phyloP scores from a whole-genome alignment of 2,329 filamentous ascomycete species.

The Calonectria naviculata region DNA sequence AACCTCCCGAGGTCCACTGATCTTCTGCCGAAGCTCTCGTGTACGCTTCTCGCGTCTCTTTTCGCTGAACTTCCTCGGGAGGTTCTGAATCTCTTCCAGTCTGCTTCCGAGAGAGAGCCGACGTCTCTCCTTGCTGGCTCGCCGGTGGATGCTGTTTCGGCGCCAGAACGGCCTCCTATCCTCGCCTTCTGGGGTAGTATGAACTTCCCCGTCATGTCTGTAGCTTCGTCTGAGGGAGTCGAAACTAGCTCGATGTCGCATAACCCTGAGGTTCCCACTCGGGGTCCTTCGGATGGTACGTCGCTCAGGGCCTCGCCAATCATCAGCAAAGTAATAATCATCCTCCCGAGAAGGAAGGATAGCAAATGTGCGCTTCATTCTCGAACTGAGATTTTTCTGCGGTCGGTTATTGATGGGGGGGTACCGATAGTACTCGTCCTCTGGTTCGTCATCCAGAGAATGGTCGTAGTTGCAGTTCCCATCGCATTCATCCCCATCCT shows the following conservation, averaged over 20 bases:
- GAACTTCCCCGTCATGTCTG: conserved; percentile 46
- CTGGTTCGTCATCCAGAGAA: conserved; percentile 44
- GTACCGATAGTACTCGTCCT: conserved; percentile 55
- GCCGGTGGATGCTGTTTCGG: conserved; percentile 42
- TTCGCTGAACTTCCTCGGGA: conserved; percentile 68
- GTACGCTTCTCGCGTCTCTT: conserved; percentile 68
- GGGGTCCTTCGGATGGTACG: conserved; percentile 69
- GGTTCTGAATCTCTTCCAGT: conserved; percentile 63
- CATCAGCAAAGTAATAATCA: conserved; percentile 44
- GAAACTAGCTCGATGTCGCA: conserved; percentile 62
- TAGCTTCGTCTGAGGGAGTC: conserved; percentile 51
- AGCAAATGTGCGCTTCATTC: conserved; percentile 69
- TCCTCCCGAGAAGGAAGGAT: conserved; percentile 64
- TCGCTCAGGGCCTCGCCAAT: conserved; percentile 57
- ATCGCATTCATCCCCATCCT: conserved; percentile 40
- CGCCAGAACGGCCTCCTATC: conserved; percentile 45
- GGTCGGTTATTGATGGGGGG: conserved; percentile 62
- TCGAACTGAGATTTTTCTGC: conserved; percentile 62
- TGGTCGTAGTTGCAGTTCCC: conserved; percentile 45
- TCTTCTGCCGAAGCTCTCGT: conserved; percentile 68
- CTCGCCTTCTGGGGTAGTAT: conserved; percentile 43
- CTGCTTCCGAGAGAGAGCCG: conserved; percentile 58
- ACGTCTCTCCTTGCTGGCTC: conserved; percentile 38
- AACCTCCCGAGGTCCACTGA: conserved; percentile 69
- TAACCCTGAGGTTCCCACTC: conserved; percentile 70